Evolutionary conservation across 257 asterid genomes (phyloP).

Genomic region (Buddleja alternifolia): DNA sequence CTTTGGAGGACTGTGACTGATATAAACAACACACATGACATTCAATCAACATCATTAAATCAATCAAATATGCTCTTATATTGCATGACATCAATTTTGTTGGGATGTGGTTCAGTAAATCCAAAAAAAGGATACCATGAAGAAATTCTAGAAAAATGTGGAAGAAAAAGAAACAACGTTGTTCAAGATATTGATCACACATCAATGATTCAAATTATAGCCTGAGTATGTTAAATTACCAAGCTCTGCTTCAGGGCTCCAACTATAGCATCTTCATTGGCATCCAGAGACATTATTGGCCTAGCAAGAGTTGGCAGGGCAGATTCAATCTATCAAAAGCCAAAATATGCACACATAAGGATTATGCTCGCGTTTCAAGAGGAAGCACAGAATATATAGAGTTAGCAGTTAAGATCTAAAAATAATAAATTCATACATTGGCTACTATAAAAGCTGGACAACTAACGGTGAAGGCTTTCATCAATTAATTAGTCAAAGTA

Average conservation of each 20-base stretch:
- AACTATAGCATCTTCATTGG: slow-evolving; percentile 92
- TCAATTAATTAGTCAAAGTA: slow-evolving; percentile 15
- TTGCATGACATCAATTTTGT: background rate
- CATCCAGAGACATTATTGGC: slow-evolving; percentile 95
- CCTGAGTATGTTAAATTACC: slow-evolving; percentile 52
- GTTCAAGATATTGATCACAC: slow-evolving; percentile 9
- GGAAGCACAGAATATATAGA: slow-evolving; percentile 6
- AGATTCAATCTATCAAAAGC: slow-evolving; percentile 82
- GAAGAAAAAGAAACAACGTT: background rate
- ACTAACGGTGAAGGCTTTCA: background rate
- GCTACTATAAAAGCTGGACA: slow-evolving; percentile 6
- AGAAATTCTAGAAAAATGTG: background rate
- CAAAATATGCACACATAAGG: slow-evolving; percentile 35
- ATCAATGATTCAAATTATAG: slow-evolving; percentile 22
- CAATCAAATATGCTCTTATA: background rate
- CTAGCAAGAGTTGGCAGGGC: slow-evolving; percentile 90
- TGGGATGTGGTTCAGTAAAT: background rate
- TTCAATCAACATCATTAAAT: slow-evolving; percentile 1
- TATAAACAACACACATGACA: background rate
- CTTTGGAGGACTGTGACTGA: background rate
- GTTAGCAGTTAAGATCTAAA: slow-evolving; percentile 6
- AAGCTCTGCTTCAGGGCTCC: slow-evolving; percentile 92
- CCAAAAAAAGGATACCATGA: background rate
- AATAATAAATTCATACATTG: background rate
- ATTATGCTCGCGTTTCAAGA: slow-evolving; percentile 25